Evolutionary conservation across 352 stramenopile species (phyloP).

Genomic region (Plasmopara muralis): DNA sequence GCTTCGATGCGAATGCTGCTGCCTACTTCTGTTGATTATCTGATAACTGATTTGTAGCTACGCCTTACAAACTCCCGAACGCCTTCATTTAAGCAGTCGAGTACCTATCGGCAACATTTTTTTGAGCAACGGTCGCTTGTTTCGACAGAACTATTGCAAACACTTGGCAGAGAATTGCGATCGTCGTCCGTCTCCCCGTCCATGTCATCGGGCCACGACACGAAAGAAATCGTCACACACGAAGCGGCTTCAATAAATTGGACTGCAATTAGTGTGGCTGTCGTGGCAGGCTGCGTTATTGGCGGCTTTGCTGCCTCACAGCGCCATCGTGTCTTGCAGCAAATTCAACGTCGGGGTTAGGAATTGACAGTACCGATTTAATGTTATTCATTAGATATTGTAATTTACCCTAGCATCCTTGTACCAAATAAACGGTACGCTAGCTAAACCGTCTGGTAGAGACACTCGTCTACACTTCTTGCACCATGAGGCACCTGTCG

Average conservation of each 20-base stretch:
- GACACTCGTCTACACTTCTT: not conserved
- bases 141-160: conserved; percentile 21
- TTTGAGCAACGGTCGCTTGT: conserved; percentile 16
- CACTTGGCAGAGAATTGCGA: conserved; percentile 6
- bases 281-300: conserved; percentile 26
- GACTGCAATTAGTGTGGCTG: too few species aligned
- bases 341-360: conserved; percentile 4
- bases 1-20: too few species aligned
- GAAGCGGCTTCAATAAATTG: too few species aligned
- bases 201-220: too few species aligned
- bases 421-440: not conserved
- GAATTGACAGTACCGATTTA: too few species aligned
- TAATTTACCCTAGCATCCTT: too few species aligned
- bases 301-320: conserved; percentile 15
- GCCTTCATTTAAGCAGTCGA: conserved; percentile 1
- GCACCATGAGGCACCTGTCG: conserved; percentile 15
- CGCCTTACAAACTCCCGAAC: too few species aligned
- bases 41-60: too few species aligned
- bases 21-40: too few species aligned
- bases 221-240: too few species aligned
- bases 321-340: conserved; percentile 12
- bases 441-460: not conserved
- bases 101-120: conserved; percentile 21
- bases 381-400: too few species aligned
- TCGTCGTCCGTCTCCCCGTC: too few species aligned